These are phyloP conservation scores for Dipteronia sinensis DNA, from an alignment of 345 rosid genomes.

Conservation along the genomic window DNA sequence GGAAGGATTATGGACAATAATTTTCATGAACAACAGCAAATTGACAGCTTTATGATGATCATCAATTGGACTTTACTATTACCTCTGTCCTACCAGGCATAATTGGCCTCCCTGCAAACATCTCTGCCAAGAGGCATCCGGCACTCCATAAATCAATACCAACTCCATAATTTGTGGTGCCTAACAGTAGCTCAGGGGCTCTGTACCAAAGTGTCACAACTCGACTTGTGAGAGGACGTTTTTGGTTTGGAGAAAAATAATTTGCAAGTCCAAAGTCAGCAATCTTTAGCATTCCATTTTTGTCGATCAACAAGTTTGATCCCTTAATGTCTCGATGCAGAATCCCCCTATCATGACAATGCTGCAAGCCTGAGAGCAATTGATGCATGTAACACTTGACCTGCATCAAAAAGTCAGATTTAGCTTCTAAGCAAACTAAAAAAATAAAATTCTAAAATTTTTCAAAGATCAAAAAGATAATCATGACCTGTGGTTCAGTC, in stretches of 20 bases:
- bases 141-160: slow-evolving; percentile 78
- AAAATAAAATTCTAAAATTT: slow-evolving; percentile 4
- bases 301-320: slow-evolving; percentile 61
- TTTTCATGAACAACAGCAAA: background rate
- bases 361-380: slow-evolving; percentile 64
- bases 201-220: slow-evolving; percentile 72
- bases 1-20: background rate
- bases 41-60: background rate
- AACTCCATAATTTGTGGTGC: slow-evolving; percentile 55
- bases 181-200: slow-evolving; percentile 65
- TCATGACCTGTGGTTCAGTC: slow-evolving; percentile 62
- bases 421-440: slow-evolving; percentile 4
- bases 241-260: slow-evolving; percentile 34
- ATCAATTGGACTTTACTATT: background rate
- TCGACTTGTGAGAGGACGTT: slow-evolving; percentile 55
- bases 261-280: slow-evolving; percentile 72
- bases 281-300: slow-evolving; percentile 54
- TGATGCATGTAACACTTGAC: slow-evolving; percentile 62
- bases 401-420: slow-evolving; percentile 34
- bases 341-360: slow-evolving; percentile 62
- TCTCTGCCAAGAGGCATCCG: slow-evolving; percentile 71
- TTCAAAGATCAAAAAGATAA: background rate
- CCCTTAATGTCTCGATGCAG: slow-evolving; percentile 65
- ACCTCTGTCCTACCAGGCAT: slow-evolving; percentile 72
- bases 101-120: slow-evolving; percentile 54